phyloP scores from a whole-genome alignment of 352 stramenopile genomes.

The Phytophthora citrophthora region DNA sequence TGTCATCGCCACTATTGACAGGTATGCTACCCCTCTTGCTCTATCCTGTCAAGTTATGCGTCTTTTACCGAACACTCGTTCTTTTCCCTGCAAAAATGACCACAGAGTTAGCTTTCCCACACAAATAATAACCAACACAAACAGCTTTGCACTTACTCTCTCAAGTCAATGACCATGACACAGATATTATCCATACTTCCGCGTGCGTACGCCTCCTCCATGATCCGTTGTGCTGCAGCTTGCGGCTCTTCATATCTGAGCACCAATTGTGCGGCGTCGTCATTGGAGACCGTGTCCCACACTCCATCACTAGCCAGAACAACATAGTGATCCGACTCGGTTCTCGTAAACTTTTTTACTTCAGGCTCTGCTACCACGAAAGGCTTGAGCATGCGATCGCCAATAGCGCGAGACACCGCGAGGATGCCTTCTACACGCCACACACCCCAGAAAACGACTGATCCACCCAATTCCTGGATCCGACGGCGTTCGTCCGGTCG shows the following conservation, averaged over 20 bases:
- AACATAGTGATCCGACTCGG: constrained; percentile 79
- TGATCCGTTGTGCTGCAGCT: constrained; percentile 75
- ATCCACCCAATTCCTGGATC: constrained; percentile 89
- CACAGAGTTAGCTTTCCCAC: constrained; percentile 10
- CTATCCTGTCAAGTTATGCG: constrained; percentile 37
- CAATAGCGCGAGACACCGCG: constrained; percentile 92
- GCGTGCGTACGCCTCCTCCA: constrained; percentile 85
- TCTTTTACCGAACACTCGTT: constrained; percentile 52
- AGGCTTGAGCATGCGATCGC: constrained; percentile 92
- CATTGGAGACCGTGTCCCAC: constrained; percentile 92
- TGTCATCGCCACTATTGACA: constrained; percentile 26
- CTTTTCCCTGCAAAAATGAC: constrained; percentile 45
- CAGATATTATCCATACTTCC: constrained; percentile 93
- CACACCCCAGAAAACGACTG: constrained; percentile 91
- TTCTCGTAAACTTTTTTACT: constrained; percentile 71
- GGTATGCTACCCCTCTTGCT: constrained; percentile 17
- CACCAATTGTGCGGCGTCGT: constrained; percentile 80
- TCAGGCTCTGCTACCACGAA: constrained; percentile 93
- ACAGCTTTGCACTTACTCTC: constrained; percentile 49
- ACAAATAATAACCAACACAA: neutral
- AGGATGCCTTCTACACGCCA: constrained; percentile 95
- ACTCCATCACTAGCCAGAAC: constrained; percentile 92
- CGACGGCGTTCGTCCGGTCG: constrained; percentile 89
- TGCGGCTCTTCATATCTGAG: constrained; percentile 76
- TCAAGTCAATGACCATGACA: constrained; percentile 91